Evolutionary conservation across 2,329 filamentous ascomycete species (phyloP).

Genomic region (Alternaria postmessia): DNA sequence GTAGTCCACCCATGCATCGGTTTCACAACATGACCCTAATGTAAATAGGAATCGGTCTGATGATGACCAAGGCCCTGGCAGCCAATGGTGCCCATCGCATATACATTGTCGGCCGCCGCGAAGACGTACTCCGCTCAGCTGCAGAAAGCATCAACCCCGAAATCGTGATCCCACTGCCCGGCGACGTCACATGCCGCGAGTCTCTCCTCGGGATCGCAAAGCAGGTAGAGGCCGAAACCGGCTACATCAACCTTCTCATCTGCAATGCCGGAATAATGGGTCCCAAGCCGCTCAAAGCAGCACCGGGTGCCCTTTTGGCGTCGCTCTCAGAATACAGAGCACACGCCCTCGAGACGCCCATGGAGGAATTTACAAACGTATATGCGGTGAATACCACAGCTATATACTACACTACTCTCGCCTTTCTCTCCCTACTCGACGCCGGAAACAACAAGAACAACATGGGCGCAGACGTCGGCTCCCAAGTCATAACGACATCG

Average conservation of each 20-base stretch:
- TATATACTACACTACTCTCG: conserved; percentile 52
- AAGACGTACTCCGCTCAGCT: conserved; percentile 19
- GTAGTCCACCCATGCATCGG: conserved; percentile 6
- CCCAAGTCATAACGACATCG: conserved; percentile 34
- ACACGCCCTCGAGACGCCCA: conserved; percentile 29
- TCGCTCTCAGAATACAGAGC: conserved; percentile 26
- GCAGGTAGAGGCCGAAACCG: conserved; percentile 16
- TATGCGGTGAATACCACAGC: conserved; percentile 54
- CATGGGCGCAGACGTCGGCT: conserved; percentile 16
- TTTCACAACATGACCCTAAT: background rate
- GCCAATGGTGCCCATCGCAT: conserved; percentile 29
- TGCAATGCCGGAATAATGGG: conserved; percentile 32
- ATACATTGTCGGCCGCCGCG: conserved; percentile 32
- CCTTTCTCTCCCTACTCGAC: conserved; percentile 55
- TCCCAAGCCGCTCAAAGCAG: conserved; percentile 24
- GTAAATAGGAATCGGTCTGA: conserved; percentile 26
- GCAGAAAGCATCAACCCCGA: conserved; percentile 20
- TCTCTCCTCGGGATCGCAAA: conserved; percentile 23
- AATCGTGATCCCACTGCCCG: conserved; percentile 25
- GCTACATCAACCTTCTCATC: conserved; percentile 33
- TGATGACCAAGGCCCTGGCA: conserved; percentile 30
- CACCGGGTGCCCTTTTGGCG: conserved; percentile 15
- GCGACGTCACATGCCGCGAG: conserved; percentile 29
- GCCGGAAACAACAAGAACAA: conserved; percentile 45
- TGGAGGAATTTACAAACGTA: conserved; percentile 42